Base-by-base conservation (phyloP, 2,329 filamentous ascomycete genomes). In the Talaromyces islandicus region DNA sequence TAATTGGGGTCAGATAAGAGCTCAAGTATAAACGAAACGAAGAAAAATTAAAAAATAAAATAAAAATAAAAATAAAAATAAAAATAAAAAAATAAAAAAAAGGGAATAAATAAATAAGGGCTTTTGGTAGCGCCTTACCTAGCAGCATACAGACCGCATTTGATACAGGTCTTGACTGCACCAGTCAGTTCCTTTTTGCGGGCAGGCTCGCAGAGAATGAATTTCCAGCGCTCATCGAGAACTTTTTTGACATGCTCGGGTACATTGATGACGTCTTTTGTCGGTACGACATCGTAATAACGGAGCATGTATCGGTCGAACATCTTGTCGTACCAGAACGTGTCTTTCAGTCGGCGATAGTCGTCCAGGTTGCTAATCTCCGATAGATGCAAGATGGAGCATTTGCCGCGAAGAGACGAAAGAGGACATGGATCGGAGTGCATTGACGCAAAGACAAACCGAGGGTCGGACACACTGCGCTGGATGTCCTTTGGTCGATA, bases 221-320 rank as follows among this genome's bases (percentile, higher is more conserved):
- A 97, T 76, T 90, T 95, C 94, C 94, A 99, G 71, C 92, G 87
- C 77, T 97, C 91, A 74, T 97, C 91, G 53, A 99, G 83, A 59
- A 96, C 92, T 75, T 91, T 95, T 77, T 97, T 97, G 71, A 99
- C 93, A 71, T 89, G 91, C 66, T 89, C 88, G 5, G 94, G 94
- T 54, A 99, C 94, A 72, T 99, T 99, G 79, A 97, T 93, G 69
- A 99, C 94, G 70, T 90, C 87, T 62, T 84, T 85, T 14, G 92
- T 96, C 1, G 94, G 93, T 63, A 99, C 93, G 58, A 97, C 90
- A 69, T 99, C 94, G 81, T 97, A 97, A 76, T 93, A 92, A 64
- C 96, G 92, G 72, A 96, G 92, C 65, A 99, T 97, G 78, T 97
- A 99, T 61, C 94, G 90, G 78, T 99, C 94, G 75, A 96, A 97